Conservation (phyloP, 371 early-diverging fungal species). For the Batkoa obscura region DNA sequence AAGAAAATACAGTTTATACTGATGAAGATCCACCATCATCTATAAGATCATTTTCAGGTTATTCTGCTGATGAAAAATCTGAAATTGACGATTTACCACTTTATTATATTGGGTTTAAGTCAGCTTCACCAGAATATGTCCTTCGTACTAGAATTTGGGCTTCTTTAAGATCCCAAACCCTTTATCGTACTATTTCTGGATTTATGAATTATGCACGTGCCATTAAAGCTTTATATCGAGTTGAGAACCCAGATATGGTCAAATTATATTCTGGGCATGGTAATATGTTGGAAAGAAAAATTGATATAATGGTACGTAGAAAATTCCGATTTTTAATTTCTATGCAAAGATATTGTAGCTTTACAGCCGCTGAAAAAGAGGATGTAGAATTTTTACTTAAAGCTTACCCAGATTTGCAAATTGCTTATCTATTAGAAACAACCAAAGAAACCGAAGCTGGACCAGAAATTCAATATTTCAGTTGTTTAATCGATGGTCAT, state of each 20-base stretch:
- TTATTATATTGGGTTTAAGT: slow-evolving; percentile 64
- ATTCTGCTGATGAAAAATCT: neutral
- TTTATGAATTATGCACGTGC: slow-evolving; percentile 80
- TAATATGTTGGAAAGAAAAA: slow-evolving; percentile 38
- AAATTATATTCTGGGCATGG: slow-evolving; percentile 32
- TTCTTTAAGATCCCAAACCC: slow-evolving; percentile 67
- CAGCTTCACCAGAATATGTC: slow-evolving; percentile 58
- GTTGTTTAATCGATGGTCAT: slow-evolving; percentile 53
- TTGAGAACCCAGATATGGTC: slow-evolving; percentile 61
- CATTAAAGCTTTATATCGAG: slow-evolving; percentile 53
- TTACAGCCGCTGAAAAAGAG: slow-evolving; percentile 50
- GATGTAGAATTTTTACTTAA: slow-evolving; percentile 55
- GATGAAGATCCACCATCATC: slow-evolving; percentile 5
- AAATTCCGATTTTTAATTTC: slow-evolving; percentile 73
- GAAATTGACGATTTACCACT: slow-evolving; percentile 50
- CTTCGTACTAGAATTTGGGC: slow-evolving; percentile 82
- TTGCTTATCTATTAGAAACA: slow-evolving; percentile 34
- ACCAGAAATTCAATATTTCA: slow-evolving; percentile 34
- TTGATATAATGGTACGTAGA: slow-evolving; percentile 38
- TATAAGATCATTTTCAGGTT: neutral
- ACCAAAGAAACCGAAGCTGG: slow-evolving; percentile 38
- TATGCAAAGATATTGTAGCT: slow-evolving; percentile 70
- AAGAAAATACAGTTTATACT: slow-evolving; percentile 25
- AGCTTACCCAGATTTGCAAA: slow-evolving; percentile 61
- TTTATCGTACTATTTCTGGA: slow-evolving; percentile 74